These are phyloP conservation scores for Claviceps sp. DNA, from an alignment of 2,329 filamentous ascomycete genomes.

Conservation along the genomic window DNA sequence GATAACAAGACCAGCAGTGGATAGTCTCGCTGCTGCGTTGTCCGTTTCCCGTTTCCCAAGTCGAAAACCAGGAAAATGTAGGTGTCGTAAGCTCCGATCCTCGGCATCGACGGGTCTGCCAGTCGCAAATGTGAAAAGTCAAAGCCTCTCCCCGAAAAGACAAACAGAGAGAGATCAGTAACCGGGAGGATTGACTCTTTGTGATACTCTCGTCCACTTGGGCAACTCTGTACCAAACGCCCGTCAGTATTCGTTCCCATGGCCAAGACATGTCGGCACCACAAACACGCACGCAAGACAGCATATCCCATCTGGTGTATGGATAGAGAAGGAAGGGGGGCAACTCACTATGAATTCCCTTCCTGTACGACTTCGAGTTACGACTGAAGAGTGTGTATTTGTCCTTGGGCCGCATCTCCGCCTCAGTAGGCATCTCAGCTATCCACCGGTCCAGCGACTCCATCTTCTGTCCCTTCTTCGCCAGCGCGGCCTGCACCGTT, in stretches of 20 bases:
- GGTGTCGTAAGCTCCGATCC: neutral
- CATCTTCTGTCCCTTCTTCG: conserved; percentile 55
- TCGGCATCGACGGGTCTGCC: neutral
- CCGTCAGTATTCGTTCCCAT: conserved; percentile 8
- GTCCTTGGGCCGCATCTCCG: conserved; percentile 89
- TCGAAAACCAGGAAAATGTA: too few relatives aligned
- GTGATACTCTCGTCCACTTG: conserved; percentile 93
- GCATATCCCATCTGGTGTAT: neutral
- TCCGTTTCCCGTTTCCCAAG: too few relatives aligned
- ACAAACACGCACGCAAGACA: too few relatives aligned
- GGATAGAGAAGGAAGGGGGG: neutral
- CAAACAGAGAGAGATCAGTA: conserved; percentile 43
- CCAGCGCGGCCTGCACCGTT: conserved; percentile 65
- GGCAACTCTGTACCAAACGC: conserved; percentile 47
- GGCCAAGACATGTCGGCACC: neutral
- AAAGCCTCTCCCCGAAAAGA: neutral
- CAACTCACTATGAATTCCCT: conserved; percentile 85
- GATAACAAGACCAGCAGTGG: neutral
- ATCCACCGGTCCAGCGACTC: conserved; percentile 85
- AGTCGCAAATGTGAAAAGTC: neutral
- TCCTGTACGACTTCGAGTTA: conserved; percentile 89
- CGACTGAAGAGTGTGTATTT: conserved; percentile 98
- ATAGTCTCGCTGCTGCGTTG: too few relatives aligned
- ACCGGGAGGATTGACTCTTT: conserved; percentile 86
- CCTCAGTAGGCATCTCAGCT: conserved; percentile 86